Evolutionary conservation across 2,329 filamentous ascomycete genomes (phyloP).

Genomic region (Aspergillus arachidicola): DNA sequence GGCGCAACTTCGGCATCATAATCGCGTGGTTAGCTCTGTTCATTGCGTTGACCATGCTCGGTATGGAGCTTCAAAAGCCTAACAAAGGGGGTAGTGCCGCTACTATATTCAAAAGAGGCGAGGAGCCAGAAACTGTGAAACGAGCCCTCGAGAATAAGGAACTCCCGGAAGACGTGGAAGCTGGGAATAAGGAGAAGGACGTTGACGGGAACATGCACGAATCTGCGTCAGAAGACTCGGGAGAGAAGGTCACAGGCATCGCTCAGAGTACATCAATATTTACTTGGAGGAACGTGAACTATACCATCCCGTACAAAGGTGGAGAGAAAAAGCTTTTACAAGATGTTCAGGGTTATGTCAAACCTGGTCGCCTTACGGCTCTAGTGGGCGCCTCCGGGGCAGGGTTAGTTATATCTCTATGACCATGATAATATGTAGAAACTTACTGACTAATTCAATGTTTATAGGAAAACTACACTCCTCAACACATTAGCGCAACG

Average conservation of each 20-base stretch:
- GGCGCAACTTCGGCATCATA: slow-evolving; percentile 80
- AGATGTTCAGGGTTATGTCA: slow-evolving; percentile 71
- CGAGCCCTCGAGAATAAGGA: slow-evolving; percentile 56
- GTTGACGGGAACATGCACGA: slow-evolving; percentile 20
- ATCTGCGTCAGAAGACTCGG: slow-evolving; percentile 19
- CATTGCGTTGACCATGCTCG: slow-evolving; percentile 71
- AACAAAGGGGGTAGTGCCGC: slow-evolving; percentile 80
- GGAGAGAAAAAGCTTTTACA: slow-evolving; percentile 55
- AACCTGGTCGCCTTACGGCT: slow-evolving; percentile 75
- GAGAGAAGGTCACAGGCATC: slow-evolving; percentile 50
- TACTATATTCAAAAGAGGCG: slow-evolving; percentile 72
- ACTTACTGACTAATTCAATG: neutral
- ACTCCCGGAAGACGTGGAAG: slow-evolving; percentile 55
- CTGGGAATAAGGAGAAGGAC: slow-evolving; percentile 32
- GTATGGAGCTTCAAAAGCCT: slow-evolving; percentile 77
- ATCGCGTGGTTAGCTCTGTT: slow-evolving; percentile 75
- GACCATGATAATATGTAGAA: no score
- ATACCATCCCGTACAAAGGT: slow-evolving; percentile 57
- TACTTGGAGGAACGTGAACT: slow-evolving; percentile 85
- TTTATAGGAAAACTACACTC: slow-evolving; percentile 51
- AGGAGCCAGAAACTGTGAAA: slow-evolving; percentile 62
- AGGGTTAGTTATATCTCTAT: slow-evolving; percentile 11
- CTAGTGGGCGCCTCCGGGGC: slow-evolving; percentile 77
- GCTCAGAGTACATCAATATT: slow-evolving; percentile 71
- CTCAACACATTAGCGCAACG: slow-evolving; percentile 51